Percentiles rank a stretch among this genome's conserved stretches.
Evolutionary conservation across 768 basidiomycete genomes (phyloP).

Genomic region (Russula dissimulans): DNA sequence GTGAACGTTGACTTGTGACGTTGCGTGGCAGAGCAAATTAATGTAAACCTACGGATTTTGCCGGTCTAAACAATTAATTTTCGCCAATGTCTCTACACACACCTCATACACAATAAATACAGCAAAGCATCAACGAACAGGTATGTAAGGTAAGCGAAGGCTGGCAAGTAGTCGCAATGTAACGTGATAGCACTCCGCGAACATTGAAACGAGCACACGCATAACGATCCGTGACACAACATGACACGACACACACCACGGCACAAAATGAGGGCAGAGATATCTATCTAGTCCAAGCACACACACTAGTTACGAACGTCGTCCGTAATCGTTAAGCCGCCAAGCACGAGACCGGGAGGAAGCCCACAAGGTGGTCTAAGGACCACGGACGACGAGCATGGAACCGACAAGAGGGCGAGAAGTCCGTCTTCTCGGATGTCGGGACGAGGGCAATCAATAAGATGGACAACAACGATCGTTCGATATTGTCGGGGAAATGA

Average conservation of each 20-base stretch:
- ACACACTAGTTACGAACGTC: not conserved
- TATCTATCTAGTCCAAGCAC: not conserved
- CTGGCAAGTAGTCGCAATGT: not conserved
- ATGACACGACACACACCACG: not conserved
- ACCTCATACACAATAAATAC: not conserved
- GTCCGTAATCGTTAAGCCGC: slow-evolving; percentile 16
- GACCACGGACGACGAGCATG: not conserved
- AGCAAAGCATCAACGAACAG: not conserved
- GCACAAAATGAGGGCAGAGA: not conserved
- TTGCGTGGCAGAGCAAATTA: too few relatives aligned
- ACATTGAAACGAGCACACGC: not conserved
- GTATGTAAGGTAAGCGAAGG: not conserved
- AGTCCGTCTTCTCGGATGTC: not conserved
- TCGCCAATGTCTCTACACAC: too few relatives aligned
- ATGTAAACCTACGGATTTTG: too few relatives aligned
- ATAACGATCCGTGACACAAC: not conserved
- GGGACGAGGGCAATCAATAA: not conserved
- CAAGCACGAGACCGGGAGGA: slow-evolving; percentile 4
- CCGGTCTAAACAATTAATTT: too few relatives aligned
- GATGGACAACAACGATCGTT: not conserved
- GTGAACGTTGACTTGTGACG: too few relatives aligned
- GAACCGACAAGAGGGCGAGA: not conserved
- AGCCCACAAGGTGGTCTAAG: slow-evolving; percentile 14
- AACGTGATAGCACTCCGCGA: too few relatives aligned
- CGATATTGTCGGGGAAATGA: not conserved